Conservation (phyloP, 2,329 filamentous ascomycete genomes). For the Penicillium sclerotigenum region DNA sequence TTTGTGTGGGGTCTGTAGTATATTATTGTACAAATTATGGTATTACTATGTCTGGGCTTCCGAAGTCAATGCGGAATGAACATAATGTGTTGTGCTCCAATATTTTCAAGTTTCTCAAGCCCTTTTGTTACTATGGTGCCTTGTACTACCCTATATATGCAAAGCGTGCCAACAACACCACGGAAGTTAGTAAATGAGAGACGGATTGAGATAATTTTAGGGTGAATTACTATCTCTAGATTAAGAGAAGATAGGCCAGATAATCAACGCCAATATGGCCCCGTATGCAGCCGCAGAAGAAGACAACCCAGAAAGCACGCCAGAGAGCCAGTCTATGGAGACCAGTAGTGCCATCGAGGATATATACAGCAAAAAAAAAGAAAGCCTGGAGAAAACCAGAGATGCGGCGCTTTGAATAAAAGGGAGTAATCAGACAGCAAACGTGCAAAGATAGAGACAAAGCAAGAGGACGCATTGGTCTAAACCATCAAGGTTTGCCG, state of each 20-base stretch:
- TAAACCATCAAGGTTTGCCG: slow-evolving; percentile 17
- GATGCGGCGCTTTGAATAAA: background rate
- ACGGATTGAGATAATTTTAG: background rate
- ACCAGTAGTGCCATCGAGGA: slow-evolving; percentile 2
- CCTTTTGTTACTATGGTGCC: background rate
- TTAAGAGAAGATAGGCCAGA: slow-evolving; percentile 9
- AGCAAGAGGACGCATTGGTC: background rate
- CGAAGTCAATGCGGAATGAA: background rate
- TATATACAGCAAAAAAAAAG: background rate
- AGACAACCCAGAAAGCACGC: slow-evolving; percentile 6
- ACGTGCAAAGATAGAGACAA: slow-evolving; percentile 16
- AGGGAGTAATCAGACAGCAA: background rate
- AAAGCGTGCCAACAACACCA: background rate
- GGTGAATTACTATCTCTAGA: slow-evolving; percentile 16
- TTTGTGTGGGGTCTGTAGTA: background rate
- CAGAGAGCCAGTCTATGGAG: slow-evolving; percentile 7
- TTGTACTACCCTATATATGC: background rate
- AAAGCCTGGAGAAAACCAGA: background rate
- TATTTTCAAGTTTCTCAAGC: background rate
- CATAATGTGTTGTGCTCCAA: background rate
- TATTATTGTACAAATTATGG: background rate
- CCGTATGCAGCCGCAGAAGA: slow-evolving; percentile 14
- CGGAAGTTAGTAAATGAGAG: background rate
- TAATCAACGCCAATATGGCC: slow-evolving; percentile 4
- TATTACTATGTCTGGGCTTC: background rate